Base-by-base conservation (phyloP, 75 land plant genomes). In the Picea sitchensis region DNA sequence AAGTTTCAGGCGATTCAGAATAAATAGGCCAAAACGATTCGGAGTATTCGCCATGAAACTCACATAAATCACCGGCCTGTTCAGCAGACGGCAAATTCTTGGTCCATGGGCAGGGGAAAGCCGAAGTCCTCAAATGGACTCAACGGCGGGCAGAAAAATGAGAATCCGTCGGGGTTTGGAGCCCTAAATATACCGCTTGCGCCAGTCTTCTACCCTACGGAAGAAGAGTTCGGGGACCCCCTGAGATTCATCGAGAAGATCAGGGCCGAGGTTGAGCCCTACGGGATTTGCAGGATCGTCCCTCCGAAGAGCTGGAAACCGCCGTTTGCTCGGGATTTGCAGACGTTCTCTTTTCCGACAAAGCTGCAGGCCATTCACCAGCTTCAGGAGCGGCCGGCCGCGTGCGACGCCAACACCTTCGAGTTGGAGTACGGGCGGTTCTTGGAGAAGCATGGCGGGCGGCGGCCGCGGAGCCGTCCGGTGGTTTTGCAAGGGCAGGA, bases 311-410 rank as follows among this genome's bases (percentile, higher is more conserved):
- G 79, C 38, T 97, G 99, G 99, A 81, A 84, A 20, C 98, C 99
- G 6, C 99, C 99, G 7, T 93, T 95, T 77, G 93, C 94, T 1
- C 79, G 91, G 61, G 88, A 94, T 23, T 65, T 80, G 77, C 76
- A 82, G 74, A 74, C 87, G 15, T 92, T 96, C 73, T 75, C 86
- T 5, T 97, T 97, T 61, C 98, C 99, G 1, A 97, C 99, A 2
- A 97, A 97, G 83, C 80, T 91, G 12, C 99, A 97, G 86, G 87
- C 94, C 11, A 91, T 97, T 76, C 98, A 97, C 75, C 98, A 90
- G 68, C 85, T 97, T 20, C 98, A 93, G 81, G 89, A 84, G 51
- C 81, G 99, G 72, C 81, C 92, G 0, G 89, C 99, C 2, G 81
- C 99, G 13, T 93, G 91, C 75, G 96, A 97, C 79, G 77, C 94